Evolutionary conservation across 768 basidiomycete species (phyloP).

Genomic region (Lactarius sanguifluus): DNA sequence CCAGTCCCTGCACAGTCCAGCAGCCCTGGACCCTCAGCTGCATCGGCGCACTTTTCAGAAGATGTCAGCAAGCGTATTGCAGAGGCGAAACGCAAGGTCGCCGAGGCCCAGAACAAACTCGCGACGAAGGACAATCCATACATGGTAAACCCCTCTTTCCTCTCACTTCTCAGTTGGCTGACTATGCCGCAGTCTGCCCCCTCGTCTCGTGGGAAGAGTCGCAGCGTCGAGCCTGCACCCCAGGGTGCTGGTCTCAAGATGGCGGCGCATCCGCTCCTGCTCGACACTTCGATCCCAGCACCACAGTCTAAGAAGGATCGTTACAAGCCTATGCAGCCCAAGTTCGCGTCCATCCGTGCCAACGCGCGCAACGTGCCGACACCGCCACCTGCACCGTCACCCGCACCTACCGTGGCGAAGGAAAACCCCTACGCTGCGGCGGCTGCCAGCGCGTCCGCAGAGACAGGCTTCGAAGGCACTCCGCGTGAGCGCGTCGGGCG

Average conservation of each 20-base stretch:
- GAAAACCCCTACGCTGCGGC: constrained; percentile 80
- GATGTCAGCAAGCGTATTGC: constrained; percentile 72
- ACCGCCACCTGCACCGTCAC: constrained; percentile 47
- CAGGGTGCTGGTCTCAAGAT: constrained; percentile 85
- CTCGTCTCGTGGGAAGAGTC: constrained; percentile 54
- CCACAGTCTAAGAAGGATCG: constrained; percentile 83
- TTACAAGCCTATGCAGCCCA: constrained; percentile 99
- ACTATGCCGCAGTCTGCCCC: constrained; percentile 47
- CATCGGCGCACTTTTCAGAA: constrained; percentile 42
- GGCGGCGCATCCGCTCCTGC: constrained; percentile 84
- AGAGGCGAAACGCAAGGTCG: constrained; percentile 83
- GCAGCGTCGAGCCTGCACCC: constrained; percentile 59
- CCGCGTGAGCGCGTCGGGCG: constrained; percentile 70
- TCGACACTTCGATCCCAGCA: constrained; percentile 60
- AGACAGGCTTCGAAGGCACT: constrained; percentile 68
- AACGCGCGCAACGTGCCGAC: constrained; percentile 77
- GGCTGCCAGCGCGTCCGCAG: constrained; percentile 45
- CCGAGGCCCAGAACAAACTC: constrained; percentile 75
- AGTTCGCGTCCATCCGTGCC: constrained; percentile 94
- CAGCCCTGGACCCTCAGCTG: constrained; percentile 32
- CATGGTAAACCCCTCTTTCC: constrained; percentile 53
- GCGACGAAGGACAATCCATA: constrained; percentile 84
- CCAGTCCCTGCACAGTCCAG: constrained; percentile 34
- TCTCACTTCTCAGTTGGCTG: not conserved
- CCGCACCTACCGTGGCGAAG: constrained; percentile 39